A percentile compares a stretch with the other conserved stretches of the same genome.
Conservation (phyloP, 352 stramenopile species). For the Globisporangium lucens region DNA sequence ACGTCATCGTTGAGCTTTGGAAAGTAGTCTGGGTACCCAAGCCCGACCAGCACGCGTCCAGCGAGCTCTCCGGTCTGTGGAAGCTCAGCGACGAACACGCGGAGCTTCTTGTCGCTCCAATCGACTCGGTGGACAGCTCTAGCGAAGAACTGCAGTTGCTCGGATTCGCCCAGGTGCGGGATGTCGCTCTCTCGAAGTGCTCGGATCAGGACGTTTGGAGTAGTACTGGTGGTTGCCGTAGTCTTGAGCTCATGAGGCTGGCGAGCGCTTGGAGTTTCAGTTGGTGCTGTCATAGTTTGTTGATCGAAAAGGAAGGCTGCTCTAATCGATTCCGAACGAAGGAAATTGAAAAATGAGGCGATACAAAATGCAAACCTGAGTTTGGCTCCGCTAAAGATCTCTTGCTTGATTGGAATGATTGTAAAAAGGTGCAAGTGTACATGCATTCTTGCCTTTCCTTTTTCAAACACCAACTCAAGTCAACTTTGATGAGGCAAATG, state of each 20-base stretch:
- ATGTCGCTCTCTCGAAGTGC: constrained; percentile 9
- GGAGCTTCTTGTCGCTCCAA: constrained; percentile 24
- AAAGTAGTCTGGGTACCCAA: constrained; percentile 33
- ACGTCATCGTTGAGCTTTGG: constrained; percentile 17
- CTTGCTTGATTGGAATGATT: not conserved
- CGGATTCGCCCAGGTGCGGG: not conserved
- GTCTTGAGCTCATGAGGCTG: not conserved
- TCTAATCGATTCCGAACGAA: not conserved
- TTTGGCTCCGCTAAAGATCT: no score
- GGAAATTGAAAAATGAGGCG: not conserved
- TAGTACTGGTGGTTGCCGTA: not conserved
- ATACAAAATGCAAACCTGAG: not conserved
- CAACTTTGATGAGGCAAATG: not conserved
- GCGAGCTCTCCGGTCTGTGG: not conserved
- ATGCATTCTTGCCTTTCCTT: not conserved
- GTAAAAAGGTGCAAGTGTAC: not conserved
- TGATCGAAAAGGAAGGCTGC: not conserved
- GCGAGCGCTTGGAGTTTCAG: not conserved
- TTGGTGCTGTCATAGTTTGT: not conserved
- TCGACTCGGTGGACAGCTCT: constrained; percentile 14
- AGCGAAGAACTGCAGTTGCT: not conserved
- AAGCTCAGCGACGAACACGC: constrained; percentile 30
- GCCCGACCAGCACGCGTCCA: constrained; percentile 13
- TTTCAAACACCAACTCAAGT: not conserved
- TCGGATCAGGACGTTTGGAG: not conserved